phyloP scores from a whole-genome alignment of 2,329 filamentous ascomycete species.

The Diaporthe sp. region DNA sequence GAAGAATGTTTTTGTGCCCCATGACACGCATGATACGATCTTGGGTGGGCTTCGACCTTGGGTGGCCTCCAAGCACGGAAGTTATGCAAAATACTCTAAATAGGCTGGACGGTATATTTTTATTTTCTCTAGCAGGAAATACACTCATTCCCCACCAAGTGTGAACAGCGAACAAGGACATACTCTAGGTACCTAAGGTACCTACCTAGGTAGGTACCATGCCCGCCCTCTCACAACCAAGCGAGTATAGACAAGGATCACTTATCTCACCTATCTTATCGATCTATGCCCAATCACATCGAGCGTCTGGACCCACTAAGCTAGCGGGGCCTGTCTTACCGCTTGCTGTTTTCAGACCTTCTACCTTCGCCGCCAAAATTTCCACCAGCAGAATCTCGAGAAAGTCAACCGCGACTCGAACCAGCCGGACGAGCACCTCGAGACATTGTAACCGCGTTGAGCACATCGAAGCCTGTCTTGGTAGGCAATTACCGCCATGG shows the following conservation, averaged over 20 bases:
- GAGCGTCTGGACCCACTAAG: background rate
- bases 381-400: slow-evolving; percentile 37
- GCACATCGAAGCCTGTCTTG: slow-evolving; percentile 27
- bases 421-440: slow-evolving; percentile 3
- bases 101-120: no score
- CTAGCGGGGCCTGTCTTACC: slow-evolving; percentile 27
- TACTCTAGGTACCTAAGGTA: no score
- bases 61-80: no score
- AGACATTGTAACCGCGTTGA: background rate
- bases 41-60: no score
- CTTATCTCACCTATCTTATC: slow-evolving; percentile 27
- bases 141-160: no score
- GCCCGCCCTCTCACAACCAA: no score
- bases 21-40: no score
- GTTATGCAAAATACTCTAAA: no score
- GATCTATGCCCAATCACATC: background rate
- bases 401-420: slow-evolving; percentile 33
- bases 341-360: slow-evolving; percentile 31
- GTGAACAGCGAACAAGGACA: no score
- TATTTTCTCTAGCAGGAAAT: no score
- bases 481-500: slow-evolving; percentile 66
- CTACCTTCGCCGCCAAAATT: slow-evolving; percentile 34
- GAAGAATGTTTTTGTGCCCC: background rate
- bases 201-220: no score
- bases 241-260: no score